A percentile compares a stretch with the other conserved stretches of the same genome.
Evolutionary conservation across 2,329 filamentous ascomycete genomes (phyloP).

Genomic region (Exutisphaerella laricina): DNA sequence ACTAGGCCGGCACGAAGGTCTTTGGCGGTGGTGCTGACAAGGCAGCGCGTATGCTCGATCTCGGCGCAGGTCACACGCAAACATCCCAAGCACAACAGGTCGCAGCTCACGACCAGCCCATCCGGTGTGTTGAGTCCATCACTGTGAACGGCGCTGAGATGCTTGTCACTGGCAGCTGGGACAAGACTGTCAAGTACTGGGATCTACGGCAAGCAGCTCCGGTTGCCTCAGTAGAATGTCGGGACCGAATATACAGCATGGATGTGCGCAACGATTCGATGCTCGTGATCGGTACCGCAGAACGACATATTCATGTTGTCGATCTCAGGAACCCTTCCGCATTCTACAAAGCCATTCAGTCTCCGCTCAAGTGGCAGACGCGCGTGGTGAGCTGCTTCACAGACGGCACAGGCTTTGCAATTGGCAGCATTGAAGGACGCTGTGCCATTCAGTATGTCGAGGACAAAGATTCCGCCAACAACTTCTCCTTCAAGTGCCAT

Average conservation of each 20-base stretch:
- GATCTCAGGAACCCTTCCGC: constrained; percentile 81
- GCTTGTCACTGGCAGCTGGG: constrained; percentile 88
- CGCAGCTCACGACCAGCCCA: constrained; percentile 76
- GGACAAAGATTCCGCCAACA: constrained; percentile 75
- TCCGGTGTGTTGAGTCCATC: constrained; percentile 66
- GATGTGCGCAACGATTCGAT: constrained; percentile 71
- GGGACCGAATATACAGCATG: constrained; percentile 84
- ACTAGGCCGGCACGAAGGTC: constrained; percentile 81
- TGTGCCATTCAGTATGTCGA: constrained; percentile 99
- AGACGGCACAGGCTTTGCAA: constrained; percentile 85
- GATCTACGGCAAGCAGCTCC: constrained; percentile 64
- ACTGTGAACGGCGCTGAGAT: constrained; percentile 62
- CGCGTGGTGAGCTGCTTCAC: constrained; percentile 91
- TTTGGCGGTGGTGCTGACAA: constrained; percentile 88
- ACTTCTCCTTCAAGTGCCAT: constrained; percentile 99
- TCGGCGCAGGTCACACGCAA: constrained; percentile 60
- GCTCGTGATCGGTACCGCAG: constrained; percentile 85
- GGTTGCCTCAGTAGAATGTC: constrained; percentile 59
- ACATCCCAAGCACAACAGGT: constrained; percentile 51
- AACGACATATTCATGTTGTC: constrained; percentile 93
- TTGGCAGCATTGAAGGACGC: constrained; percentile 92
- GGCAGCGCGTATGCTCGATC: constrained; percentile 79
- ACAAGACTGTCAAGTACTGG: constrained; percentile 89
- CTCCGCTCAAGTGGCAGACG: constrained; percentile 97
- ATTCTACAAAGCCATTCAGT: constrained; percentile 95